A percentile compares a stretch with the other conserved stretches of the same genome.
Conservation (phyloP, 352 stramenopile species). For the Phytophthora pseudosyringae region DNA sequence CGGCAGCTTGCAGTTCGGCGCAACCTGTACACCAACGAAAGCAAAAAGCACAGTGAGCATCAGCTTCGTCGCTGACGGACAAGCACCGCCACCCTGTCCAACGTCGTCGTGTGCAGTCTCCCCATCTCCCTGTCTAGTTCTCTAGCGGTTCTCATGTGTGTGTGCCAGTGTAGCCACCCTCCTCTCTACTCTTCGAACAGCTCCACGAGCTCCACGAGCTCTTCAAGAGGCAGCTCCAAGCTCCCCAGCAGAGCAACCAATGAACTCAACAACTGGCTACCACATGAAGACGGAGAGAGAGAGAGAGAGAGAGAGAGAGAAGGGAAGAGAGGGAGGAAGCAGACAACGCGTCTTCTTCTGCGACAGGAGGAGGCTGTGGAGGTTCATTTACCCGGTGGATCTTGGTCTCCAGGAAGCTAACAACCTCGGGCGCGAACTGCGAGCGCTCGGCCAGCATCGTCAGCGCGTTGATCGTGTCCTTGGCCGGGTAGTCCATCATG, state of each 20-base stretch:
- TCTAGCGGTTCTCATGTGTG: too few species aligned
- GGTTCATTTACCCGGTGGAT: conserved; percentile 78
- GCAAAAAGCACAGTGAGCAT: conserved; percentile 24
- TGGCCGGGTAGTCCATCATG: conserved; percentile 88
- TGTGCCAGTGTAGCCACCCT: neutral
- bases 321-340: conserved; percentile 2
- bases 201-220: neutral
- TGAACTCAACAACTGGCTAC: too few species aligned
- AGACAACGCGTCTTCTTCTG: conserved; percentile 9
- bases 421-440: conserved; percentile 81
- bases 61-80: conserved; percentile 9
- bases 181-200: neutral
- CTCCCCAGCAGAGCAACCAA: neutral
- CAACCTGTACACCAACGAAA: conserved; percentile 44
- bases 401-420: conserved; percentile 91
- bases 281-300: conserved; percentile 6
- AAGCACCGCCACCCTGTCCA: neutral
- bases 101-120: neutral
- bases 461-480: conserved; percentile 90
- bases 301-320: conserved; percentile 3
- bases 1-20: conserved; percentile 86
- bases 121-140: conserved; percentile 8
- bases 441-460: conserved; percentile 85
- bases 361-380: conserved; percentile 1
- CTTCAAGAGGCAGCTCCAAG: neutral